Evolutionary conservation across 352 stramenopile species (phyloP).

Genomic region (Phytopythium aichiense): DNA sequence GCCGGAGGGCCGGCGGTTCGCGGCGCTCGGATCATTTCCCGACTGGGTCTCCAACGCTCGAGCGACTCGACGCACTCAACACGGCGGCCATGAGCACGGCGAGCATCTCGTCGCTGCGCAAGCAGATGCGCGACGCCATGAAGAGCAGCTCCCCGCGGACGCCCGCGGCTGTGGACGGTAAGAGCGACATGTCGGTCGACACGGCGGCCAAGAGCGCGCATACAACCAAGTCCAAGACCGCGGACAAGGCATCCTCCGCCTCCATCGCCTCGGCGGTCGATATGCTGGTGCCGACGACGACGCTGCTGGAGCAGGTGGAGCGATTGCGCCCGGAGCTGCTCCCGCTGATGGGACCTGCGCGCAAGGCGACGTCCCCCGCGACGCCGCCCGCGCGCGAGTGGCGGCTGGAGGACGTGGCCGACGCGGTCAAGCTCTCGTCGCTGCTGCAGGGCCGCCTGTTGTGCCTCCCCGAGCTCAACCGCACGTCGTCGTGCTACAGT

Average conservation of each 20-base stretch:
- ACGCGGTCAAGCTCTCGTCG: slow-evolving; percentile 62
- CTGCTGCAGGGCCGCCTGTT: slow-evolving; percentile 71
- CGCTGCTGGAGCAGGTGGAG: slow-evolving; percentile 43
- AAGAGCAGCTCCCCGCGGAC: slow-evolving; percentile 13
- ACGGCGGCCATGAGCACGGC: not conserved
- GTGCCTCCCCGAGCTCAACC: slow-evolving; percentile 72
- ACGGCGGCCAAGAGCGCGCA: slow-evolving; percentile 10
- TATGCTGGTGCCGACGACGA: not conserved
- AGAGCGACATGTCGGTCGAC: not conserved
- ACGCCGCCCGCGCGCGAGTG: slow-evolving; percentile 11
- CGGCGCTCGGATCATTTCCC: too few species aligned
- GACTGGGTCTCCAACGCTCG: too few species aligned
- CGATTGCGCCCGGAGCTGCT: slow-evolving; percentile 50
- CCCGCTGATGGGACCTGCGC: slow-evolving; percentile 28
- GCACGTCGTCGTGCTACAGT: slow-evolving; percentile 77
- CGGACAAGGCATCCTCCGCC: not conserved
- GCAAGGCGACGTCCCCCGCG: not conserved
- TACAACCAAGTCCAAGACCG: slow-evolving; percentile 9
- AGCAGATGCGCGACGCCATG: slow-evolving; percentile 25
- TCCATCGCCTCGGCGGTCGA: not conserved
- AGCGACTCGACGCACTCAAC: not conserved
- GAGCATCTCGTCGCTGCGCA: slow-evolving; percentile 9
- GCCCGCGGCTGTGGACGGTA: not conserved
- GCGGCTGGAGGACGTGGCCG: slow-evolving; percentile 39
- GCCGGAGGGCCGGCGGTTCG: too few species aligned